Evolutionary conservation across 2,329 filamentous ascomycete genomes (phyloP).

Genomic region (Teratosphaeria gauchensis): DNA sequence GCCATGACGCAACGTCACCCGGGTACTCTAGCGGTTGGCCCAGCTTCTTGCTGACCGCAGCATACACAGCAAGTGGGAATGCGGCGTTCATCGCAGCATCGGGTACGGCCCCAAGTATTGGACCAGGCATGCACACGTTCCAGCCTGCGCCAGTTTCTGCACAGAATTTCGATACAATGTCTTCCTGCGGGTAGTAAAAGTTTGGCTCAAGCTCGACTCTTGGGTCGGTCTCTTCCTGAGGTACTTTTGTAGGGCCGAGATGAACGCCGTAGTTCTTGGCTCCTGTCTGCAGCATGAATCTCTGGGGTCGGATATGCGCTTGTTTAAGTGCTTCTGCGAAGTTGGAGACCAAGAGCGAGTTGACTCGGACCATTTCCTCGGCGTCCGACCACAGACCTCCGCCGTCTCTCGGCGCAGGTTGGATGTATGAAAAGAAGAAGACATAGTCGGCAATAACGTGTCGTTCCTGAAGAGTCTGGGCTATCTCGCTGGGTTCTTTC

Average conservation of each 20-base stretch:
- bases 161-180: slow-evolving; percentile 37
- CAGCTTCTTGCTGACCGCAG: slow-evolving; percentile 35
- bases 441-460: slow-evolving; percentile 34
- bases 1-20: slow-evolving; percentile 37
- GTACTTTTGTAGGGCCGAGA: slow-evolving; percentile 36
- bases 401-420: slow-evolving; percentile 38
- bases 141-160: slow-evolving; percentile 29
- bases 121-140: slow-evolving; percentile 40
- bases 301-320: slow-evolving; percentile 34
- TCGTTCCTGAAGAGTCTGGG: slow-evolving; percentile 24
- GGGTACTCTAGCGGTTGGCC: slow-evolving; percentile 36
- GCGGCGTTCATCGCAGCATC: slow-evolving; percentile 44
- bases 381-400: slow-evolving; percentile 40
- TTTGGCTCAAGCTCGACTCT: slow-evolving; percentile 37
- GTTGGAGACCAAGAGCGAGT: slow-evolving; percentile 40
- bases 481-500: slow-evolving; percentile 28
- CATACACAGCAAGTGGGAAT: slow-evolving; percentile 42
- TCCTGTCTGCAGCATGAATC: slow-evolving; percentile 43
- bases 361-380: slow-evolving; percentile 41
- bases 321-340: slow-evolving; percentile 38
- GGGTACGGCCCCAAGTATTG: slow-evolving; percentile 41
- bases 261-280: slow-evolving; percentile 45
- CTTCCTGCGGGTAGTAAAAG: slow-evolving; percentile 49
- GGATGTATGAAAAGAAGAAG: slow-evolving; percentile 49
- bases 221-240: slow-evolving; percentile 40